A percentile compares a stretch with the other conserved stretches of the same genome.
These are phyloP conservation scores for Oryza meridionalis DNA, from an alignment of 176 grass and related monocot species.

Conservation along the genomic window DNA sequence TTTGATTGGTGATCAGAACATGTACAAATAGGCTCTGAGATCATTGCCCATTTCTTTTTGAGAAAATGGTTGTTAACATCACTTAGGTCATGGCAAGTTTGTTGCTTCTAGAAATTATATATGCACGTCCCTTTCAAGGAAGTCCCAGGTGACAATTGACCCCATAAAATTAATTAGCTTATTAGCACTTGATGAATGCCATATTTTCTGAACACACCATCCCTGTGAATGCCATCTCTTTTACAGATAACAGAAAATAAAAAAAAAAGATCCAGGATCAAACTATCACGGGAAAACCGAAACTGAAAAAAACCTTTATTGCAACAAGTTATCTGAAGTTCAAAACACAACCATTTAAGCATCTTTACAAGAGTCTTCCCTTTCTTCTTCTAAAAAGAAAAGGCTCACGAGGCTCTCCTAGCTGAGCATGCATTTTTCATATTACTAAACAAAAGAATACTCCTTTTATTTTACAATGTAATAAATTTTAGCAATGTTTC, in stretches of 20 bases:
- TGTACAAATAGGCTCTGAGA: not conserved
- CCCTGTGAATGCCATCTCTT: not conserved
- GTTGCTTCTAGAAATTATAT: not conserved
- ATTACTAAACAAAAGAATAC: not conserved
- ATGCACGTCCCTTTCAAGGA: conserved; percentile 31
- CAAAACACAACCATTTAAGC: not conserved
- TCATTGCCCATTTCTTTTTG: not conserved
- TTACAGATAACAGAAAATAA: not conserved
- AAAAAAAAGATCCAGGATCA: conserved; percentile 23
- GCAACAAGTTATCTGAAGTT: not conserved
- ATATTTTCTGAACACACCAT: not conserved
- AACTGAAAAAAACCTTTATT: not conserved
- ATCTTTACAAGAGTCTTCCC: conserved; percentile 27
- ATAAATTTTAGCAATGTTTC: no score
- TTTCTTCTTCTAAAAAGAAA: not conserved
- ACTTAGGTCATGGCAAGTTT: conserved; percentile 34
- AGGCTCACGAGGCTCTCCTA: not conserved
- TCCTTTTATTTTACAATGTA: no score
- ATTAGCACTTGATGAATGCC: not conserved
- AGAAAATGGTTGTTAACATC: conserved; percentile 27
- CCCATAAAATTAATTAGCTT: not conserved
- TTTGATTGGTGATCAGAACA: conserved; percentile 17
- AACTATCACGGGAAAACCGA: conserved; percentile 36
- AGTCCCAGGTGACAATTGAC: not conserved
- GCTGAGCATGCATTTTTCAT: not conserved